Conservation (phyloP, 805 yeast species). For the Starmerella powellii region DNA sequence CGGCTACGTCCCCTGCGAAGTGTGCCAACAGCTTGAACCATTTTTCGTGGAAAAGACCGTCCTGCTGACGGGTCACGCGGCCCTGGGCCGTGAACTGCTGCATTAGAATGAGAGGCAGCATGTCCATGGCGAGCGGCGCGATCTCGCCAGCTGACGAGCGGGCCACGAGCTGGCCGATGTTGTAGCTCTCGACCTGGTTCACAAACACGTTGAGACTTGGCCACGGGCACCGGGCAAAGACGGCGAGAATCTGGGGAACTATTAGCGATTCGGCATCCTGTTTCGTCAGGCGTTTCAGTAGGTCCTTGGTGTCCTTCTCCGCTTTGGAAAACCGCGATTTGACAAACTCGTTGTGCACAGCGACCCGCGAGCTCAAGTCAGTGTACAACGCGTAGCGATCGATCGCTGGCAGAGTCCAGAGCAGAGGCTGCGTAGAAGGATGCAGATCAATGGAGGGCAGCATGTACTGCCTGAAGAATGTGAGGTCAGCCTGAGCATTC, state of each 20-base stretch:
- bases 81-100: constrained; percentile 17
- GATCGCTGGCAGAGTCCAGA: constrained; percentile 1
- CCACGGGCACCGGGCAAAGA: constrained; percentile 15
- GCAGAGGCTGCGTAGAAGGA: not conserved
- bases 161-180: constrained; percentile 19
- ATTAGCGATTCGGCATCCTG: constrained; percentile 10
- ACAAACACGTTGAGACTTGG: constrained; percentile 16
- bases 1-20: constrained; percentile 19
- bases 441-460: constrained; percentile 17
- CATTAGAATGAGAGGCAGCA: constrained; percentile 17
- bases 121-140: constrained; percentile 17
- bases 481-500: not conserved
- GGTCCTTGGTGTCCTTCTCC: constrained; percentile 17
- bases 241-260: constrained; percentile 15
- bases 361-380: constrained; percentile 11
- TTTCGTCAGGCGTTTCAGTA: constrained; percentile 16
- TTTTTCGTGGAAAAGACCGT: constrained; percentile 14
- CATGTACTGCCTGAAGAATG: constrained; percentile 12
- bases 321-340: constrained; percentile 12
- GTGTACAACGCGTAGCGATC: constrained; percentile 13
- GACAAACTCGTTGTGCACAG: constrained; percentile 10
- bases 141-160: constrained; percentile 2
- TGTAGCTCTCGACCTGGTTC: constrained; percentile 20
- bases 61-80: constrained; percentile 13
- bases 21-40: constrained; percentile 18